phyloP scores from a whole-genome alignment of 1,284 basidiomycete species.

The Malassezia psittaci region DNA sequence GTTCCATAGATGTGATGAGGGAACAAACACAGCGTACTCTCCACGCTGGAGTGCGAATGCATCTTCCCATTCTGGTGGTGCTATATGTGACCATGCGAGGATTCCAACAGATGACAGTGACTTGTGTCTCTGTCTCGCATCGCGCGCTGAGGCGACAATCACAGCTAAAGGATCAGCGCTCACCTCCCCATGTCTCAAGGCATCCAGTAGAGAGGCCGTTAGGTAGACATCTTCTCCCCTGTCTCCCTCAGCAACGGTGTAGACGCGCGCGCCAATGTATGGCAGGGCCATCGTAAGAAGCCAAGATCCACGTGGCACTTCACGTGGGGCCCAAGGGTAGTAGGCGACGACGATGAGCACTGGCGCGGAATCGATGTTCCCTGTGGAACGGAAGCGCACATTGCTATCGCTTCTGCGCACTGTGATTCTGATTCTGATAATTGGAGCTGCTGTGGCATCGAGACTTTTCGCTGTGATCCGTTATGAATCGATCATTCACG shows the following conservation, averaged over 20 bases:
- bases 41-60: background rate
- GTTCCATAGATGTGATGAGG: background rate
- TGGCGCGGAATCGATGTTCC: slow-evolving; percentile 19
- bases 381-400: background rate
- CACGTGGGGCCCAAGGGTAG: background rate
- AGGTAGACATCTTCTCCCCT: slow-evolving; percentile 13
- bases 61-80: slow-evolving; percentile 11
- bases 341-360: slow-evolving; percentile 3
- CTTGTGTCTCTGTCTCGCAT: background rate
- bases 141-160: background rate
- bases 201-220: slow-evolving; percentile 7
- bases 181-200: background rate
- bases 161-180: slow-evolving; percentile 5
- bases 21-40: slow-evolving; percentile 3
- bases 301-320: background rate
- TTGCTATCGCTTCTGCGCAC: slow-evolving; percentile 32
- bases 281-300: slow-evolving; percentile 1
- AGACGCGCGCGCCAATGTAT: slow-evolving; percentile 6
- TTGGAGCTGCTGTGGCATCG: slow-evolving; percentile 76
- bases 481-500: slow-evolving; percentile 97
- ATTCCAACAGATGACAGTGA: slow-evolving; percentile 5
- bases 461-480: slow-evolving; percentile 94
- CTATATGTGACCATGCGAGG: slow-evolving; percentile 9
- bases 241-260: background rate
- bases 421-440: slow-evolving; percentile 45